A percentile compares a stretch with the other conserved stretches of the same genome.
Evolutionary conservation across 78 protist genomes (phyloP).

Genomic region (Cavenderia fasciculata): DNA sequence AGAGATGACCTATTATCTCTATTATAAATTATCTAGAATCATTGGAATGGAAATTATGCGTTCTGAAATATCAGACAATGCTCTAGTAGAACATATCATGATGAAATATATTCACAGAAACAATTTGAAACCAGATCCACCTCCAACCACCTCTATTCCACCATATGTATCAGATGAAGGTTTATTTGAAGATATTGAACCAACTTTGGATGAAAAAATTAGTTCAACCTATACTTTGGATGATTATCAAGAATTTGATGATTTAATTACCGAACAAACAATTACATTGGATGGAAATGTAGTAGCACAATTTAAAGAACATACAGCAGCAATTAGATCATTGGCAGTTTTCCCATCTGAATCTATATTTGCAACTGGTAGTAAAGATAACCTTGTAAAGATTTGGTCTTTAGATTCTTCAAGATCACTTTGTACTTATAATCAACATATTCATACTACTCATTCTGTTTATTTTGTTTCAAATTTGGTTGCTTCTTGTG

Average conservation of each 20-base stretch:
- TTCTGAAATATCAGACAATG: conserved; percentile 46
- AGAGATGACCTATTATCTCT: conserved; percentile 68
- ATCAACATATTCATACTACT: conserved; percentile 45
- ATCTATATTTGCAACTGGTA: conserved; percentile 28
- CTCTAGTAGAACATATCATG: conserved; percentile 68
- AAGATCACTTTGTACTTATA: conserved; percentile 39
- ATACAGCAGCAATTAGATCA: conserved; percentile 44
- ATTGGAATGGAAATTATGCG: conserved; percentile 58
- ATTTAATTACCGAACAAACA: conserved; percentile 41
- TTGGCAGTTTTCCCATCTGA: conserved; percentile 41
- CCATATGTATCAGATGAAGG: conserved; percentile 77
- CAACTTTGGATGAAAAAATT: conserved; percentile 42
- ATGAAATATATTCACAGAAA: conserved; percentile 34
- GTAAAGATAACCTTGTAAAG: conserved; percentile 57
- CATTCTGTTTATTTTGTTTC: conserved; percentile 53
- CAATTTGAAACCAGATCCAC: conserved; percentile 1
- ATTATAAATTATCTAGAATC: conserved; percentile 45
- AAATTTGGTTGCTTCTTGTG: conserved; percentile 54
- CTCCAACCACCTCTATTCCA: conserved; percentile 13
- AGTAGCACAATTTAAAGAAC: conserved; percentile 42
- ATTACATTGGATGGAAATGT: conserved; percentile 54
- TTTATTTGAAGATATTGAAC: conserved; percentile 26
- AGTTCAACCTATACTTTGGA: conserved; percentile 36
- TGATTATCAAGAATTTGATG: conserved; percentile 77
- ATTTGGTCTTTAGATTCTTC: conserved; percentile 46